Conservation (phyloP, 2,329 filamentous ascomycete species). For the Fusarium annulatum region DNA sequence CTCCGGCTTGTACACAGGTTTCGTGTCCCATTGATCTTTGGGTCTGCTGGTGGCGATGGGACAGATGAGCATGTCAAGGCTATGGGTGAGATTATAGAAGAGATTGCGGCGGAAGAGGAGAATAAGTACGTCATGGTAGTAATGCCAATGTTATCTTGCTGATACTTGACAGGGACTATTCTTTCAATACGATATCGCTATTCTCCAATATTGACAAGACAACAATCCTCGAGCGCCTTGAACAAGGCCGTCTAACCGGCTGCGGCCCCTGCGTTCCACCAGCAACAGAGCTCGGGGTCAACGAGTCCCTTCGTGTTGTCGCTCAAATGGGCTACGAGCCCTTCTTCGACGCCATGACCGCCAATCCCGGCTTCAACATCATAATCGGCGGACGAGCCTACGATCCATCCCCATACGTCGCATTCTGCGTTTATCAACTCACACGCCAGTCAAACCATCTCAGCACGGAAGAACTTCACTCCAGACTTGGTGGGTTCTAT, state of each 20-base stretch:
- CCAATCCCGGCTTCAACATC: slow-evolving; percentile 56
- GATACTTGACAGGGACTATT: slow-evolving; percentile 12
- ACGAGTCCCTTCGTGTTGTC: slow-evolving; percentile 52
- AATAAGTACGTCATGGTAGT: not conserved
- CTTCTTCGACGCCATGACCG: slow-evolving; percentile 55
- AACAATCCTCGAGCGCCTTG: slow-evolving; percentile 45
- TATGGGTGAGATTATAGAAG: slow-evolving; percentile 53
- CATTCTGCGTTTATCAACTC: slow-evolving; percentile 42
- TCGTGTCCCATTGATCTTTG: slow-evolving; percentile 54
- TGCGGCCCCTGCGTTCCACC: slow-evolving; percentile 57
- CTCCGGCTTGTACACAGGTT: slow-evolving; percentile 49
- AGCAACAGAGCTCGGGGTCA: slow-evolving; percentile 52
- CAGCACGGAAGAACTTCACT: not conserved
- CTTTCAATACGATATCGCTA: slow-evolving; percentile 52
- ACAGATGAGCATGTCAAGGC: slow-evolving; percentile 56
- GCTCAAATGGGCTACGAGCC: slow-evolving; percentile 61
- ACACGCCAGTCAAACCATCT: slow-evolving; percentile 2
- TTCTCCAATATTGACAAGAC: slow-evolving; percentile 54
- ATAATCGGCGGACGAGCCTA: slow-evolving; percentile 60
- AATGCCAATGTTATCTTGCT: accelerated
- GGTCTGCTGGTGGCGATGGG: slow-evolving; percentile 61
- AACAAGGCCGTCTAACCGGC: slow-evolving; percentile 46
- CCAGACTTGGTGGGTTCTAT: slow-evolving; percentile 50
- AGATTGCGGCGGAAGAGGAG: slow-evolving; percentile 9
- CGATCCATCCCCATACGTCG: slow-evolving; percentile 55